Evolutionary conservation across 306 rosid genomes (phyloP).

Genomic region (Inga laurina): DNA sequence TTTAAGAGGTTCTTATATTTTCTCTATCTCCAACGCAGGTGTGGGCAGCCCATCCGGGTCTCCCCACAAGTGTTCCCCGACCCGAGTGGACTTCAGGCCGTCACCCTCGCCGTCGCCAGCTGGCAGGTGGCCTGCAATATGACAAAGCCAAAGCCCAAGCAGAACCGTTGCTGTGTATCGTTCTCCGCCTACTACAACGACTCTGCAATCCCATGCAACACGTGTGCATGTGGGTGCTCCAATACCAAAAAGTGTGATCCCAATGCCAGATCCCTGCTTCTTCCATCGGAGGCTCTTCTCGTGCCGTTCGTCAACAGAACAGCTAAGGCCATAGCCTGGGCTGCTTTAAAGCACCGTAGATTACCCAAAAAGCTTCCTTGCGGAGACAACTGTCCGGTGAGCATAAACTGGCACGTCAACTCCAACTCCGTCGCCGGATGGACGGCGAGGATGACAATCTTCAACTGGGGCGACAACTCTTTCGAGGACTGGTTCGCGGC

Average conservation of each 20-base stretch:
- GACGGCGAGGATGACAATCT: constrained; percentile 83
- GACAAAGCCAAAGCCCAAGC: constrained; percentile 54
- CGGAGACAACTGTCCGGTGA: constrained; percentile 76
- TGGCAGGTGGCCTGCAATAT: constrained; percentile 87
- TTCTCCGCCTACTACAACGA: constrained; percentile 74
- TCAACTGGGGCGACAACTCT: constrained; percentile 58
- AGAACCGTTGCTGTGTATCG: constrained; percentile 70
- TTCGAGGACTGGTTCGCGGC: constrained; percentile 87
- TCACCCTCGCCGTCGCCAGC: constrained; percentile 54
- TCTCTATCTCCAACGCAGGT: constrained; percentile 17
- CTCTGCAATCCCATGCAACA: constrained; percentile 77
- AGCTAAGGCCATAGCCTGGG: constrained; percentile 74
- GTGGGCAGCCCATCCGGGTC: constrained; percentile 65
- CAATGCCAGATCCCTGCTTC: constrained; percentile 42
- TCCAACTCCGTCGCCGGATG: constrained; percentile 65
- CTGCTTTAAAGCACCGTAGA: constrained; percentile 43
- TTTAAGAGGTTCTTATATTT: too few species aligned
- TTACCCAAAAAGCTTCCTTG: constrained; percentile 63
- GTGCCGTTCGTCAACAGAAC: constrained; percentile 72
- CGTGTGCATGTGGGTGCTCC: constrained; percentile 83
- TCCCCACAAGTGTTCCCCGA: constrained; percentile 69
- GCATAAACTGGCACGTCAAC: constrained; percentile 83
- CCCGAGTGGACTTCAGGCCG: constrained; percentile 60
- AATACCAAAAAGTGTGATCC: constrained; percentile 45
- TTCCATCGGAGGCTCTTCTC: constrained; percentile 70